Evolutionary conservation across 495 filamentous ascomycete genomes (phyloP), one percentile per base, ranked within the genome.

Genomic region (Jackrogersella multiformis): DNA sequence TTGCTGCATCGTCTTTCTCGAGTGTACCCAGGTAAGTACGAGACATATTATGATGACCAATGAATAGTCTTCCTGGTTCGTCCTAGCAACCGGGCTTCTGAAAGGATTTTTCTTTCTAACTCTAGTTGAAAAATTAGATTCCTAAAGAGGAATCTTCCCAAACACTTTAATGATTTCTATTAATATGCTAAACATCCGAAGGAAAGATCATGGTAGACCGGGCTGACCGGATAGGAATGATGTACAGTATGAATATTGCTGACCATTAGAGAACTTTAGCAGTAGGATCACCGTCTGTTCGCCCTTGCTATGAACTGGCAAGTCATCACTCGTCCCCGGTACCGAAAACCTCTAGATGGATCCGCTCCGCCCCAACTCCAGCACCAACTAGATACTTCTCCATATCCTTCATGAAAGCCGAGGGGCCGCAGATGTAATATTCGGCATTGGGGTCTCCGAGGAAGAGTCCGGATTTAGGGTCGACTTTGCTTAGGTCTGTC

Each of bases 361-460:
- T 81, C 61, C 85, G 82, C 8, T 82, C 83, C 39, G 71, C 73
- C 3, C 64, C 67, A 0, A 92, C 88, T 0, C 89, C 88, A 44
- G 70, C 68, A 0, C 60, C 76, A 42, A 80, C 69, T 60, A 92
- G 77, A 38, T 73, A 74, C 8, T 71, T 61, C 60, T 84, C 70
- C 24, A 83, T 78, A 18, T 84, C 84, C 3, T 77, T 73, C 90
- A 92, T 93, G 79, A 92, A 92, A 5, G 64, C 53, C 36, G 79
- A 80, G 0, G 90, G 89, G 0, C 89, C 90, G 57, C 90, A 93
- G 61, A 90, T 76, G 72, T 84, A 92, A 73, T 91, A 93, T 65
- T 87, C 76, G 0, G 90, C 81, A 28, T 69, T 73, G 5, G 76
- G 23, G 66, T 89, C 78, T 44, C 80, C 76, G 7, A 88, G 70